These are phyloP conservation scores for Multifurca ochricompacta DNA, from an alignment of 768 basidiomycete genomes.

Conservation along the genomic window DNA sequence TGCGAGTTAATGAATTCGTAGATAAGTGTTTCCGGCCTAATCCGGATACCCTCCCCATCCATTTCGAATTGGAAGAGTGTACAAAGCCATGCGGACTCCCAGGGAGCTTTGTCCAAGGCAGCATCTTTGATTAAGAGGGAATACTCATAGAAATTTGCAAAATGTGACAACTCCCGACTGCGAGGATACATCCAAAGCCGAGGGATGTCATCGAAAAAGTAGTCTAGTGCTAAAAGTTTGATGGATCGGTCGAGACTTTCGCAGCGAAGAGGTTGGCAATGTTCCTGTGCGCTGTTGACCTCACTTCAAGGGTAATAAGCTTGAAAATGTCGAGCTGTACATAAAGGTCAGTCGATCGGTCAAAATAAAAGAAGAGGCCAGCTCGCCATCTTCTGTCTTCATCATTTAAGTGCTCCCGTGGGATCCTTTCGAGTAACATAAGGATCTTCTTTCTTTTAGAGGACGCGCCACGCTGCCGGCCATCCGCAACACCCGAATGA, in stretches of 20 bases:
- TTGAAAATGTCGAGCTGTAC: conserved; percentile 8
- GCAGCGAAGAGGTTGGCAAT: not conserved
- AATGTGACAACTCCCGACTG: conserved; percentile 1
- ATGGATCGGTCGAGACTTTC: not conserved
- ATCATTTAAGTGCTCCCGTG: not conserved
- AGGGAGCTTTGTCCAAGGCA: conserved; percentile 5
- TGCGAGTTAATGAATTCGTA: not conserved
- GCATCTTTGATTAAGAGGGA: conserved; percentile 7
- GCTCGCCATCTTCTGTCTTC: conserved; percentile 3
- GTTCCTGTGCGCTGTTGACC: not conserved
- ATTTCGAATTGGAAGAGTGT: conserved; percentile 8
- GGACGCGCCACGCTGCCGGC: not conserved
- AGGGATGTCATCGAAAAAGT: conserved; percentile 8
- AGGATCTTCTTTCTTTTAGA: not conserved
- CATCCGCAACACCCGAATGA: conserved; percentile 12
- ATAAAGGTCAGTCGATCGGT: not conserved
- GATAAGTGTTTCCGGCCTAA: not conserved
- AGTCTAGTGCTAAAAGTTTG: conserved; percentile 6
- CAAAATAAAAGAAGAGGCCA: not conserved
- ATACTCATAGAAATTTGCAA: conserved; percentile 7
- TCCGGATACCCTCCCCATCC: not conserved
- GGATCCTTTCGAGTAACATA: not conserved
- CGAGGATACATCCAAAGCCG: conserved; percentile 9
- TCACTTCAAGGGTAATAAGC: not conserved
- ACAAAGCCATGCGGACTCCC: conserved; percentile 5